Conservation (phyloP, 805 yeast species). For the Kockiozyma suomiensis region DNA sequence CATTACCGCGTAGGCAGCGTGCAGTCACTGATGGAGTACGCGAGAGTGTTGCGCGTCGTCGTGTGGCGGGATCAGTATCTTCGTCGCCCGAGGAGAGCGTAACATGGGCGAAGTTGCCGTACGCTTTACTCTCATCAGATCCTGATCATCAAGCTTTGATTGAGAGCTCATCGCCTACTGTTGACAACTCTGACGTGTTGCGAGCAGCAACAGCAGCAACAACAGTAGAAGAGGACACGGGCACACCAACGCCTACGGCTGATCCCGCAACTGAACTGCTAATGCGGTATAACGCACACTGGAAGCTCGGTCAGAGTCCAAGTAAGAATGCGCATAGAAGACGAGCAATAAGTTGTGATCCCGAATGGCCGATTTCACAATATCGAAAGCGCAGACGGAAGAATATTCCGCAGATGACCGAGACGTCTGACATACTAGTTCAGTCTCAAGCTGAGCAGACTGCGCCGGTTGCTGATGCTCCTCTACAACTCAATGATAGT, state of each 20-base stretch:
- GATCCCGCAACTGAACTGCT: slow-evolving; percentile 30
- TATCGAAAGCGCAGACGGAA: slow-evolving; percentile 6
- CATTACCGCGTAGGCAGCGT: no score
- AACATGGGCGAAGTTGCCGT: slow-evolving; percentile 22
- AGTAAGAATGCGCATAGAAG: not conserved
- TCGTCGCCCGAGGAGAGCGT: slow-evolving; percentile 11
- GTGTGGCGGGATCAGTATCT: not conserved
- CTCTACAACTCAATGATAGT: no score
- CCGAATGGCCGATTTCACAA: slow-evolving; percentile 25
- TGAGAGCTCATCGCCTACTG: not conserved
- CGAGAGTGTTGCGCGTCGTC: no score
- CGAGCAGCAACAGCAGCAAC: not conserved
- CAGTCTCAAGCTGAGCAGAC: no score
- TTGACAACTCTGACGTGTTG: not conserved
- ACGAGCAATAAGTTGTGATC: slow-evolving; percentile 23
- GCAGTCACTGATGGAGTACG: no score
- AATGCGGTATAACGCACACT: slow-evolving; percentile 18
- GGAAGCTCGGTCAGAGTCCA: not conserved
- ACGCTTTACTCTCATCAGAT: slow-evolving; percentile 19
- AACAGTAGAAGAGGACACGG: not conserved
- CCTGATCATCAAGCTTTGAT: not conserved
- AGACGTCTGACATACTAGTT: no score
- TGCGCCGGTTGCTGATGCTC: no score
- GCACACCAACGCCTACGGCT: not conserved
- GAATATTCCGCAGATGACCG: not conserved